Conservation (phyloP, 805 yeast genomes). For the Ogataea sp. region DNA sequence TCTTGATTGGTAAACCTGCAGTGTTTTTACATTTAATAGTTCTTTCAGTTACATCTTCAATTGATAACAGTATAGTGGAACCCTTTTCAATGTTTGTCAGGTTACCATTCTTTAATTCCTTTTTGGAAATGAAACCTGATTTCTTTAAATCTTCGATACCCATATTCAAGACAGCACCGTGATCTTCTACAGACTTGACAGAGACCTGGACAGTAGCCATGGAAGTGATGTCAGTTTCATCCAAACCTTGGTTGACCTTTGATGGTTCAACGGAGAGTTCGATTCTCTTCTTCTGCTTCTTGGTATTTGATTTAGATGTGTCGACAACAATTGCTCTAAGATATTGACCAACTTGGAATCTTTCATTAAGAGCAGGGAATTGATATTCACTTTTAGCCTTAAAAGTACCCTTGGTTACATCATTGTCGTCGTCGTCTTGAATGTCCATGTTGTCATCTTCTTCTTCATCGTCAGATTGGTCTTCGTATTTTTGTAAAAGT, state of each 20-base stretch:
- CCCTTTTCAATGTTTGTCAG: constrained; percentile 41
- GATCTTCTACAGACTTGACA: constrained; percentile 81
- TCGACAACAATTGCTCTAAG: constrained; percentile 71
- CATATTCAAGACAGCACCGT: constrained; percentile 71
- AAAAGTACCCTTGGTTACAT: constrained; percentile 13
- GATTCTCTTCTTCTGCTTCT: constrained; percentile 48
- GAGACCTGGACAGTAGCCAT: constrained; percentile 70
- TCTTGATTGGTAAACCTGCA: constrained; percentile 35
- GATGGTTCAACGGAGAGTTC: constrained; percentile 70
- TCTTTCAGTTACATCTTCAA: constrained; percentile 45
- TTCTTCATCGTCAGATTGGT: constrained; percentile 33
- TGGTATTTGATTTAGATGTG: constrained; percentile 25
- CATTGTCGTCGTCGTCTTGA: constrained; percentile 24
- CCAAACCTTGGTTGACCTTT: constrained; percentile 52
- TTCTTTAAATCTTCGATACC: constrained; percentile 41
- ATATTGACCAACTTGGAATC: constrained; percentile 77
- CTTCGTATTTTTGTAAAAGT: constrained; percentile 50
- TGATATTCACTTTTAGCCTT: constrained; percentile 23
- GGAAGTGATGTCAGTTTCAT: constrained; percentile 53
- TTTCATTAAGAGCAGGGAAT: constrained; percentile 46
- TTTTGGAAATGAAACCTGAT: constrained; percentile 70
- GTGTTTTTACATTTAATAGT: constrained; percentile 50
- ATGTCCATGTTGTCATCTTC: constrained; percentile 31
- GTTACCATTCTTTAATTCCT: constrained; percentile 42
- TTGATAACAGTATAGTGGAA: constrained; percentile 57